A percentile compares a stretch with the other conserved stretches of the same genome.
phyloP scores from a whole-genome alignment of 129 eudicot species.

The Flaveria bidentis region DNA sequence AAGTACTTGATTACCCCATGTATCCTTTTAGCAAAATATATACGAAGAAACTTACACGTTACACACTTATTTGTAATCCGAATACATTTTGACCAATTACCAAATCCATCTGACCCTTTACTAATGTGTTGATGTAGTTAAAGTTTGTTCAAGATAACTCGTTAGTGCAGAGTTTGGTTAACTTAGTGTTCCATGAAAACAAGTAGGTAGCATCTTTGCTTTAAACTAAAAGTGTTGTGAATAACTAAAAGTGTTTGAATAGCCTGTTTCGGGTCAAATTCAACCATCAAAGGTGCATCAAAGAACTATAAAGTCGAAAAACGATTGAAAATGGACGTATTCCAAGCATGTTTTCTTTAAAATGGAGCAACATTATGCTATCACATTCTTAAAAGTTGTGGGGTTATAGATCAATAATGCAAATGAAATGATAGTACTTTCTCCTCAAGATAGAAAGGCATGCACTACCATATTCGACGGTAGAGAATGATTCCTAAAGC shows the following conservation, averaged over 20 bases:
- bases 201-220: constrained; percentile 8
- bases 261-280: constrained; percentile 22
- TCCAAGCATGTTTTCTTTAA: constrained; percentile 18
- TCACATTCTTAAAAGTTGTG: constrained; percentile 31
- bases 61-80: too few species aligned
- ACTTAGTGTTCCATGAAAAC: not conserved
- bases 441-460: constrained; percentile 34
- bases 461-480: constrained; percentile 29
- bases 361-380: constrained; percentile 19
- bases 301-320: constrained; percentile 26
- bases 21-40: too few species aligned
- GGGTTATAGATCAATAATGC: constrained; percentile 26
- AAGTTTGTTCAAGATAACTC: not conserved
- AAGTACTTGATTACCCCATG: too few species aligned
- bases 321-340: constrained; percentile 22
- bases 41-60: too few species aligned
- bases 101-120: too few species aligned
- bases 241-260: not conserved
- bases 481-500: constrained; percentile 38
- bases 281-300: constrained; percentile 13
- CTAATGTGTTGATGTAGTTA: too few species aligned
- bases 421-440: constrained; percentile 27
- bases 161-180: not conserved
- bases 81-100: too few species aligned
- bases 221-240: constrained; percentile 23